Conservation (phyloP, 306 rosid species). For the Canavalia gladiata region DNA sequence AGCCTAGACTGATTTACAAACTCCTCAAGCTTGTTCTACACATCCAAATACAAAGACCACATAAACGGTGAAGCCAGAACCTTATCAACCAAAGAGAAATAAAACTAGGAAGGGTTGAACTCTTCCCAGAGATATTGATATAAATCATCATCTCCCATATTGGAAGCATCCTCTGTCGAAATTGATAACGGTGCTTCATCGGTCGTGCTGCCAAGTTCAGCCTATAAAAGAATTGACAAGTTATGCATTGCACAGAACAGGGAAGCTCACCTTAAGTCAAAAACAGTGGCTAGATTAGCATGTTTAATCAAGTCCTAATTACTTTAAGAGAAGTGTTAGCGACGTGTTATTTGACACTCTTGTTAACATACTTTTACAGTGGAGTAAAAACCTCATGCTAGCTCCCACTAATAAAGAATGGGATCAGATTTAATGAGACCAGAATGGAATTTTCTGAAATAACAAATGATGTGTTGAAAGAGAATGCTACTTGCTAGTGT, state of each 20-base stretch:
- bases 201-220: conserved; percentile 58
- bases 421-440: not conserved
- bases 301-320: conserved; percentile 6
- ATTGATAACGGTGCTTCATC: conserved; percentile 51
- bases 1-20: conserved; percentile 41
- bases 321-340: not conserved
- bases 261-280: not conserved
- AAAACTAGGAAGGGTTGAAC: conserved; percentile 33
- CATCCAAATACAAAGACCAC: conserved; percentile 37
- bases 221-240: conserved; percentile 60
- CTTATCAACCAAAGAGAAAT: conserved; percentile 14
- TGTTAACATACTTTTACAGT: not conserved
- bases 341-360: conserved; percentile 6
- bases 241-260: conserved; percentile 28
- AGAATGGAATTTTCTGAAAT: not conserved
- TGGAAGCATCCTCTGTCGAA: conserved; percentile 39
- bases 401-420: conserved; percentile 17
- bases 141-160: conserved; percentile 59
- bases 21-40: conserved; percentile 39
- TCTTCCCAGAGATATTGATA: conserved; percentile 50
- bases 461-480: not conserved
- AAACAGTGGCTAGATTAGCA: conserved; percentile 7
- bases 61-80: conserved; percentile 36
- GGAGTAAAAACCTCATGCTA: conserved; percentile 9
- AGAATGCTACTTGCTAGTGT: conserved; percentile 11